These are phyloP conservation scores for Strobilomyces confusus DNA, from an alignment of 768 basidiomycete genomes.

Conservation along the genomic window DNA sequence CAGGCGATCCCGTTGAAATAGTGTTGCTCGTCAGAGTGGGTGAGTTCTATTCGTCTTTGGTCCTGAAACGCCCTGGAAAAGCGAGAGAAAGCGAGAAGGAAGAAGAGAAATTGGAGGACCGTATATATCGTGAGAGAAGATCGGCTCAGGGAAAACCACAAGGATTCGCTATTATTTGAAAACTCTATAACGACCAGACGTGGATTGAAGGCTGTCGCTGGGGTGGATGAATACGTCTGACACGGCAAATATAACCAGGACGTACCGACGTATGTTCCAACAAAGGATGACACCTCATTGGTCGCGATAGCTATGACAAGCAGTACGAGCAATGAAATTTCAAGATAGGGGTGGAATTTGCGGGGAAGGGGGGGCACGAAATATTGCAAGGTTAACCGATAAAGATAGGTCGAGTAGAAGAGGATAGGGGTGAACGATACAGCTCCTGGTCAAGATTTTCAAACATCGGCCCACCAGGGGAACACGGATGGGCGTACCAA, in stretches of 20 bases:
- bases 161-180: conserved; percentile 28
- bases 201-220: conserved; percentile 7
- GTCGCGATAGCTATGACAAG: conserved; percentile 52
- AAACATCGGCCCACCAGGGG: background rate
- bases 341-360: conserved; percentile 42
- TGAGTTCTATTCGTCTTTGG: conserved; percentile 49
- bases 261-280: conserved; percentile 55
- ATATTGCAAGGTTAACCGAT: conserved; percentile 48
- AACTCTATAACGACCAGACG: conserved; percentile 44
- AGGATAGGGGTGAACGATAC: conserved; percentile 64
- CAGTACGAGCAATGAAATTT: conserved; percentile 44
- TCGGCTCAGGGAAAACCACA: conserved; percentile 57
- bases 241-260: background rate
- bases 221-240: background rate
- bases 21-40: conserved; percentile 41
- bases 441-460: conserved; percentile 32
- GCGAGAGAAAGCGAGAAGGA: conserved; percentile 56
- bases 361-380: conserved; percentile 52
- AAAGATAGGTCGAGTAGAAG: conserved; percentile 59
- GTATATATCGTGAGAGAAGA: conserved; percentile 58
- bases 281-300: conserved; percentile 63
- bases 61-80: conserved; percentile 47
- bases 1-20: conserved; percentile 61
- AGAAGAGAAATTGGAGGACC: conserved; percentile 54
- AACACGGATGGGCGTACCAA: conserved; percentile 47